phyloP scores from a whole-genome alignment of 306 rosid genomes.

The Fragaria nilgerrensis region DNA sequence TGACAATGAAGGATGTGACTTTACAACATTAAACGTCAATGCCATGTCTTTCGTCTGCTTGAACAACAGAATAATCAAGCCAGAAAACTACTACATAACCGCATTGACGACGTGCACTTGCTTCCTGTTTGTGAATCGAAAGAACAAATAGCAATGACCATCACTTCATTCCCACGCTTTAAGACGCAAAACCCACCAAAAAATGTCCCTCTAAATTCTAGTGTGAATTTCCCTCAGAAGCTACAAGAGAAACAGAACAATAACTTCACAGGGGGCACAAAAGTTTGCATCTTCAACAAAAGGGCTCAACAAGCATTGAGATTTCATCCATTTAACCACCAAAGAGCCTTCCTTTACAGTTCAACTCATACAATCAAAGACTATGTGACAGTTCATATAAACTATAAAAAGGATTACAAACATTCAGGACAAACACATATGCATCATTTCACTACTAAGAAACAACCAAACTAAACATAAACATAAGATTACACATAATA shows the following conservation, averaged over 20 bases:
- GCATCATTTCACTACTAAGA: neutral
- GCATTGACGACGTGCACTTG: neutral
- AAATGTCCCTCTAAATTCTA: neutral
- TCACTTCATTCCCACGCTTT: neutral
- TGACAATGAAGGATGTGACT: neutral
- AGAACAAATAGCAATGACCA: slow-evolving; percentile 1
- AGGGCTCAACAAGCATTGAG: neutral
- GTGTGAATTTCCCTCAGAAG: neutral
- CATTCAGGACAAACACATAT: neutral
- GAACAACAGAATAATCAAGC: neutral
- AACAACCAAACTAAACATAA: neutral
- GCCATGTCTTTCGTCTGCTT: neutral
- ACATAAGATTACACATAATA: neutral
- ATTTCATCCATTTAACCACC: neutral
- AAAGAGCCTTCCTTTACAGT: neutral
- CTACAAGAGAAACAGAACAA: neutral
- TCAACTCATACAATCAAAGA: neutral
- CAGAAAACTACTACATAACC: neutral
- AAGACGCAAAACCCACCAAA: neutral
- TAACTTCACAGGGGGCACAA: neutral
- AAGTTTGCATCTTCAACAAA: neutral
- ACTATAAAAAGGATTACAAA: neutral
- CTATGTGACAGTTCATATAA: neutral
- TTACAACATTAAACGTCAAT: neutral
- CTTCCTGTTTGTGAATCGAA: neutral